Evolutionary conservation across 2,329 filamentous ascomycete species (phyloP), one percentile per base, ranked within the genome.

Genomic region (Stromatinia cepivora): DNA sequence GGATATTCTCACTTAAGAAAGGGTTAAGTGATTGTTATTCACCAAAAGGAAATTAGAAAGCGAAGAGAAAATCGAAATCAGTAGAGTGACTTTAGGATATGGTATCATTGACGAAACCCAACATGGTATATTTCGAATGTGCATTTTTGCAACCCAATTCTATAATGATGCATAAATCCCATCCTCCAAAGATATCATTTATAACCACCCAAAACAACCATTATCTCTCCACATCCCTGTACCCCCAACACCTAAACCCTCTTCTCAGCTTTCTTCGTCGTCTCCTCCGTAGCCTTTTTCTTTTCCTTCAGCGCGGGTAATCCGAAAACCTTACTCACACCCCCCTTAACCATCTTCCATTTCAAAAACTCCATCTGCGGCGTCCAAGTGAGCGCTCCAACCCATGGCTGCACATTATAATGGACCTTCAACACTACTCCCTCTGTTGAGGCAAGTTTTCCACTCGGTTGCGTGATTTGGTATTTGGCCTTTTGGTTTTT

Each of bases 381-480:
- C 77, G 91, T 90, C 95, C 95, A 99, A 54, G 91, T 91, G 79
- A 98, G 81, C 66, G 90, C 81, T 20, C 95, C 95, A 15, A 99
- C 93, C 92, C 94, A 98, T 45, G 95, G 95, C 84, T 99, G 95
- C 71, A 98, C 91, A 81, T 98, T 98, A 88, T 97, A 99, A 78
- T 95, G 90, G 66, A 98, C 83, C 76, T 90, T 88, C 72, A 99
- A 83, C 42, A 87, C 89, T 69, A 94, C 92, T 78, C 95, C 89
- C 64, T 86, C 83, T 62, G 88, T 84, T 77, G 90, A 86, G 58
- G 92, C 91, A 73, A 98, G 85, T 79, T 89, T 89, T 71, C 94
- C 92, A 15, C 86, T 87, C 15, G 94, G 92, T 79, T 97, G 93
- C 6, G 94, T 97, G 81, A 99, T 95, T 79, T 97, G 93, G 84